These are phyloP conservation scores for Torulaspora delbrueckii DNA, from an alignment of 805 yeast genomes.

Conservation along the genomic window DNA sequence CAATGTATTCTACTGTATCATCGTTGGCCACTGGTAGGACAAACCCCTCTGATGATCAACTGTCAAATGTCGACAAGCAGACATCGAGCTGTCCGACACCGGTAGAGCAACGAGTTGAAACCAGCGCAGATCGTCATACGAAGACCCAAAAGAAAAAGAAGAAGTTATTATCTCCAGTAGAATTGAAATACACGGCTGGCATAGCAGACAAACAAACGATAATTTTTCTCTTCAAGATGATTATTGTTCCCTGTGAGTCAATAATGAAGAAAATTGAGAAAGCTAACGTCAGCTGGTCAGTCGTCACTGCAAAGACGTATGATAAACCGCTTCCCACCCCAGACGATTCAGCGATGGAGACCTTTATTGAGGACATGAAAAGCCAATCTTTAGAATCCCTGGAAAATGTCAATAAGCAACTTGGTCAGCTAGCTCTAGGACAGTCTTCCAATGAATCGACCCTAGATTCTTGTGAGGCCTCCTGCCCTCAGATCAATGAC, in stretches of 20 bases:
- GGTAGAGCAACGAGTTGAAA: background rate
- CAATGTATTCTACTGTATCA: constrained; percentile 23
- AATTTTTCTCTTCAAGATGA: constrained; percentile 7
- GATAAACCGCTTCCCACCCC: constrained; percentile 25
- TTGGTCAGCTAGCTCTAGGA: background rate
- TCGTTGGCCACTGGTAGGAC: constrained; percentile 16
- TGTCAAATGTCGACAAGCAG: background rate
- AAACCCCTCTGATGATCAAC: constrained; percentile 16
- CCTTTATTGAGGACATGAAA: constrained; percentile 12
- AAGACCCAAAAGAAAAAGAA: constrained; percentile 12
- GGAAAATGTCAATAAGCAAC: background rate
- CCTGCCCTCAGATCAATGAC: constrained; percentile 1
- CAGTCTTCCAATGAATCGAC: constrained; percentile 5
- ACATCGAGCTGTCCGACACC: background rate
- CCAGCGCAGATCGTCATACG: constrained; percentile 1
- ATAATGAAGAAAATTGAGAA: constrained; percentile 14
- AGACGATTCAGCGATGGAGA: constrained; percentile 8
- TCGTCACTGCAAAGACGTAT: constrained; percentile 18
- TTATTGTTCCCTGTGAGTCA: constrained; percentile 11
- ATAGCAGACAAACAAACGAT: constrained; percentile 2
- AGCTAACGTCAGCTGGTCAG: constrained; percentile 26
- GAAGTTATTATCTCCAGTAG: constrained; percentile 24
- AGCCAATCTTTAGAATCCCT: constrained; percentile 7
- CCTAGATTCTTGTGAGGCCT: background rate
- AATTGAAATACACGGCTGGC: constrained; percentile 14